phyloP scores from a whole-genome alignment of 768 basidiomycete species.

The Lentinus tigrinus region DNA sequence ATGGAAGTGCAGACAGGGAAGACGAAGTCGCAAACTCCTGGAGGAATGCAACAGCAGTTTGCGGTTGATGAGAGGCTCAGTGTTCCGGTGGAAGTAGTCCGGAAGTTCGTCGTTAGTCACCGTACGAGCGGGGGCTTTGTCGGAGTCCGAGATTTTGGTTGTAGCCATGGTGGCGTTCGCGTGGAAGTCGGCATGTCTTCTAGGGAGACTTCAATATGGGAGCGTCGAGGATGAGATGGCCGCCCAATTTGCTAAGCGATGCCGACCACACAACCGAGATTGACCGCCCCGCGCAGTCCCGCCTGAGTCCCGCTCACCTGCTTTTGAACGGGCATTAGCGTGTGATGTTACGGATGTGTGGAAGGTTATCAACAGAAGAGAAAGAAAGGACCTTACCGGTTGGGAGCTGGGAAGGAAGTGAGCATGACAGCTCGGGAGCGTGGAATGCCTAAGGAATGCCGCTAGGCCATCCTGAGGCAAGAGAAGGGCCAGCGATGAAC shows the following conservation, averaged over 20 bases:
- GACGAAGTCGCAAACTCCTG: constrained; percentile 1
- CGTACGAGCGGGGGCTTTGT: too few relatives aligned
- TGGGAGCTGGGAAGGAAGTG: background rate
- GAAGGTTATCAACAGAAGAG: background rate
- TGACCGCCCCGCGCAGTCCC: too few relatives aligned
- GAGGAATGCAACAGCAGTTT: constrained; percentile 11
- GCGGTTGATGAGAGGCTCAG: constrained; percentile 5
- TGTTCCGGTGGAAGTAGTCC: constrained; percentile 5
- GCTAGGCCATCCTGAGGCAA: constrained; percentile 13
- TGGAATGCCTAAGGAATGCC: background rate
- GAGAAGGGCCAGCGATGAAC: constrained; percentile 8
- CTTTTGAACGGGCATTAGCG: too few relatives aligned
- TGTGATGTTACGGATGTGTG: too few relatives aligned
- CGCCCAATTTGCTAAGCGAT: background rate
- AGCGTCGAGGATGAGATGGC: background rate
- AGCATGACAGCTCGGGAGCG: constrained; percentile 15
- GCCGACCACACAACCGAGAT: too few relatives aligned
- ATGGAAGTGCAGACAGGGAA: constrained; percentile 3
- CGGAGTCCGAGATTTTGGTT: background rate
- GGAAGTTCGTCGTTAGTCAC: too few relatives aligned
- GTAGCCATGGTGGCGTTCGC: too few relatives aligned
- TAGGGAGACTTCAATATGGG: too few relatives aligned
- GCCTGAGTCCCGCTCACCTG: background rate
- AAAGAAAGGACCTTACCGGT: constrained; percentile 1
- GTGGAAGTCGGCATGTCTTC: too few relatives aligned